Base-by-base conservation (phyloP, 1,284 basidiomycete genomes). In the Neonothopanus nambi region DNA sequence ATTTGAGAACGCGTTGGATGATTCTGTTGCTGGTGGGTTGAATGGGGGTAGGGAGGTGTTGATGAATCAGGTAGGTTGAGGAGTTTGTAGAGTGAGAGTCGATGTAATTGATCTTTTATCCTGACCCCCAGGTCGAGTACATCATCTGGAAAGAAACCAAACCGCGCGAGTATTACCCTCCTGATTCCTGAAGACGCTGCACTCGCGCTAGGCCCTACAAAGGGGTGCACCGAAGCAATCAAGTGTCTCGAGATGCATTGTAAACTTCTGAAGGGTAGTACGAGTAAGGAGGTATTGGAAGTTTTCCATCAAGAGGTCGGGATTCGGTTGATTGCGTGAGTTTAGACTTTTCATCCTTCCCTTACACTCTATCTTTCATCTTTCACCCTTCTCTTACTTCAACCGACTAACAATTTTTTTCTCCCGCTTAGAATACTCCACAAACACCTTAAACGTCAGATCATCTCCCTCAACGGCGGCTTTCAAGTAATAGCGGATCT, bases 271-370 rank as follows among this genome's bases (percentile, higher is more conserved):
- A 89, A 89, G 59, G 95, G 95, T 0, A 97, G 91, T 59, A 95
- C 96, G 28, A 95, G 91, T 65, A 93, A 94, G 68, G 95, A 98
- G 59, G 93, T 99, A 1, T 74, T 99, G 18, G 96, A 98, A 63
- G 95, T 99, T 1, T 98, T 99, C 70, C 93, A 98, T 67, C 91
- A 96, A 70, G 96, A 99, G 70, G 90, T 99, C 42, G 95, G 95
- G 1, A 87, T 97, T 56, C 85, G 97, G 21, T 70, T 99, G 17
- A 91, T 97, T 64, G 85, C 82, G 95, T 97, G 44, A n/a, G n/a
- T n/a, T n/a, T n/a, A n/a, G n/a, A n/a, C n/a, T n/a, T n/a, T n/a
- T n/a, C n/a, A n/a, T n/a, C n/a, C n/a, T n/a, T n/a, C n/a, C n/a
- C n/a, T n/a, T 9, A 33, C 30, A 33, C 30, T 4, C 13, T 11